Conservation (phyloP, 2,329 filamentous ascomycete genomes). For the Aspergillus clavatus region DNA sequence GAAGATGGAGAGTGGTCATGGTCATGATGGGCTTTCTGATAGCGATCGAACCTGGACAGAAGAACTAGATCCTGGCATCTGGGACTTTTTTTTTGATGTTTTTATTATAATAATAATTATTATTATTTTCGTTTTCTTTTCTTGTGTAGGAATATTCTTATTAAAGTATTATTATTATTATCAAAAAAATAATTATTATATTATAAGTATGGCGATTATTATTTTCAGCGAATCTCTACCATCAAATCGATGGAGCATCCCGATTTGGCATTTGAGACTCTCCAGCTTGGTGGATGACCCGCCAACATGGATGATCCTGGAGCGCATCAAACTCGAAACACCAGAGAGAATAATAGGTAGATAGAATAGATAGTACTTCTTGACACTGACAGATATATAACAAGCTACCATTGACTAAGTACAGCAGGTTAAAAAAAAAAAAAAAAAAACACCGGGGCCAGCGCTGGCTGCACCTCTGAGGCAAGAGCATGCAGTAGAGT, state of each 20-base stretch:
- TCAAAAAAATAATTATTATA: too few relatives aligned
- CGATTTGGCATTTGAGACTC: conserved; percentile 4
- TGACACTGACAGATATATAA: too few relatives aligned
- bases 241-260: conserved; percentile 2
- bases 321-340: conserved; percentile 22
- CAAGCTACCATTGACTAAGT: too few relatives aligned
- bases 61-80: conserved; percentile 2
- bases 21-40: conserved; percentile 10
- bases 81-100: neutral
- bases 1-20: conserved; percentile 1
- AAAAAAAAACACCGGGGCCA: conserved; percentile 14
- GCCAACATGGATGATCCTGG: conserved; percentile 23
- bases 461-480: conserved; percentile 14
- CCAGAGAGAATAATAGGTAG: too few relatives aligned
- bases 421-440: too few relatives aligned
- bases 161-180: too few relatives aligned
- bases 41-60: conserved; percentile 3
- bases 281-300: conserved; percentile 6
- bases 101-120: neutral
- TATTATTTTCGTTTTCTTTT: neutral
- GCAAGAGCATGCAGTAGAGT: conserved; percentile 17
- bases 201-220: too few relatives aligned
- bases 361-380: too few relatives aligned
- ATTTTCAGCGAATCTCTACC: too few relatives aligned
- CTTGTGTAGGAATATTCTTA: too few relatives aligned